These are phyloP conservation scores for Penicillium manginii DNA, from an alignment of 495 filamentous ascomycete genomes.

Conservation along the genomic window DNA sequence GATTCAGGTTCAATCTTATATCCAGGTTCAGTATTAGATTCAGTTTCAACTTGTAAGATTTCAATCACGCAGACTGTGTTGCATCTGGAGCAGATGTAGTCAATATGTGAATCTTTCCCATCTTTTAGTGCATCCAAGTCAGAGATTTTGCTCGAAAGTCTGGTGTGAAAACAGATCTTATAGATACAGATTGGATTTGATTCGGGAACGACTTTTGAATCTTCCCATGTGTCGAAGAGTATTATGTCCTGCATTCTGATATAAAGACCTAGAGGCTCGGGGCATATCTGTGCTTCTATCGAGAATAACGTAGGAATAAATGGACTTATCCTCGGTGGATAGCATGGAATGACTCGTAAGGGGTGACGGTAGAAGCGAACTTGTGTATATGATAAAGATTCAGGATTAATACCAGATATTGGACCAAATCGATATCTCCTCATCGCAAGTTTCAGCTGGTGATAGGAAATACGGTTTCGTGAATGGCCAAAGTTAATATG, in stretches of 20 bases:
- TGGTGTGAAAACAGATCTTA: not conserved
- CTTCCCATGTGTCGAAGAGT: not conserved
- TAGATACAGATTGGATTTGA: not conserved
- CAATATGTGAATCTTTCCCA: not conserved
- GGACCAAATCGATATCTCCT: not conserved
- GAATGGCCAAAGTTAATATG: not conserved
- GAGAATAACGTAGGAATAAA: not conserved
- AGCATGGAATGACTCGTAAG: not conserved
- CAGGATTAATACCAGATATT: not conserved
- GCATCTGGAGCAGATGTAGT: not conserved
- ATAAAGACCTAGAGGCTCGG: not conserved
- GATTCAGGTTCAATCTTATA: too few relatives aligned
- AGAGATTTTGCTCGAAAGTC: not conserved
- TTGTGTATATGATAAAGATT: not conserved
- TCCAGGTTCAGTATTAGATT: too few relatives aligned
- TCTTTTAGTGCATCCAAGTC: not conserved
- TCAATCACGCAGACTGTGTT: conserved; percentile 4
- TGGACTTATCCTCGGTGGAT: not conserved
- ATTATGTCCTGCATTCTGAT: not conserved
- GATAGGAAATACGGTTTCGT: not conserved
- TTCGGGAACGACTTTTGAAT: not conserved
- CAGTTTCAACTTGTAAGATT: not conserved
- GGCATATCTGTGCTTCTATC: not conserved
- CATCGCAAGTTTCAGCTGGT: not conserved
- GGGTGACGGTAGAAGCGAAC: not conserved